Evolutionary conservation across 2,329 filamentous ascomycete genomes (phyloP).

Genomic region (Colletotrichum filicis): DNA sequence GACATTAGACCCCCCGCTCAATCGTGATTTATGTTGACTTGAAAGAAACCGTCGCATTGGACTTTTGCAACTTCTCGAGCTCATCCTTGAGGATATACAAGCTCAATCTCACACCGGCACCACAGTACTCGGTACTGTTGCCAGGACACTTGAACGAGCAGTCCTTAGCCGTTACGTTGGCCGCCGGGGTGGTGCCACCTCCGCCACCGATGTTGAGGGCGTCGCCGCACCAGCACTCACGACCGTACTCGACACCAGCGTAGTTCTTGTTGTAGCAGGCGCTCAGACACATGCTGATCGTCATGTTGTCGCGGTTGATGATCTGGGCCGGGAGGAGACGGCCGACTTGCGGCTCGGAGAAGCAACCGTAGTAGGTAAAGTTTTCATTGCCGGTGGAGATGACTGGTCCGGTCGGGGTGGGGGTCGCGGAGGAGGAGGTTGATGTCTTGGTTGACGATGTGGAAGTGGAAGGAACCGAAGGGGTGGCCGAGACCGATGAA

Average conservation of each 20-base stretch:
- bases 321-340: constrained; percentile 45
- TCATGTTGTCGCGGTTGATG: constrained; percentile 41
- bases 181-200: constrained; percentile 29
- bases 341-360: constrained; percentile 45
- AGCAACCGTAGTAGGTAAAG: constrained; percentile 51
- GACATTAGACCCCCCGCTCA: not conserved
- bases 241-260: constrained; percentile 37
- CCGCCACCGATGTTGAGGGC: constrained; percentile 39
- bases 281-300: constrained; percentile 35
- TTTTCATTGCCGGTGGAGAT: constrained; percentile 47
- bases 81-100: constrained; percentile 42
- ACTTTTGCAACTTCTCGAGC: not conserved
- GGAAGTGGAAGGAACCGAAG: not conserved
- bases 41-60: not conserved
- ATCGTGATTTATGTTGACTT: not conserved
- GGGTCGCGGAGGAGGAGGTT: constrained; percentile 17
- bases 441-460: not conserved
- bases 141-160: constrained; percentile 36
- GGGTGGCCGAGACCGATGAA: not conserved
- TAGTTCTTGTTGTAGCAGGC: constrained; percentile 35
- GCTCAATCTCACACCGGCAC: constrained; percentile 42
- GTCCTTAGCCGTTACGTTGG: constrained; percentile 28
- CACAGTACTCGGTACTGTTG: constrained; percentile 32
- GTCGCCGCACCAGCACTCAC: constrained; percentile 39
- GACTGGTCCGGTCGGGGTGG: constrained; percentile 41